Evolutionary conservation across 768 basidiomycete genomes (phyloP).

Genomic region (Xerocomus brunneocitrinus): DNA sequence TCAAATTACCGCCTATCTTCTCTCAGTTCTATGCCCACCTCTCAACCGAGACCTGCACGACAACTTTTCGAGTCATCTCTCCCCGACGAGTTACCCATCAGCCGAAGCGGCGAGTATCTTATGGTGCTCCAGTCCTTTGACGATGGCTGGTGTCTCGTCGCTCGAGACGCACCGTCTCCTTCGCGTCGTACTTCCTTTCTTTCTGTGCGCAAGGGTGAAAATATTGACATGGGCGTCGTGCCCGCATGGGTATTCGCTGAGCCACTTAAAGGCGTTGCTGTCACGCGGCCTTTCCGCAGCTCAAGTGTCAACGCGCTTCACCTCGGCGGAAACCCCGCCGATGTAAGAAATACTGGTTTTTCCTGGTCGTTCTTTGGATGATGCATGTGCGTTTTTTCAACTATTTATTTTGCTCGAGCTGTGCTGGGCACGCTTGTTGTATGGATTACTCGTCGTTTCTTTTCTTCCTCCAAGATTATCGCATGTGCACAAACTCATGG

Average conservation of each 20-base stretch:
- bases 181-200: conserved; percentile 35
- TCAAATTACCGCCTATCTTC: conserved; percentile 10
- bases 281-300: conserved; percentile 61
- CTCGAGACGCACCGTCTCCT: conserved; percentile 42
- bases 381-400: background rate
- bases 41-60: conserved; percentile 49
- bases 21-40: conserved; percentile 23
- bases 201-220: conserved; percentile 24
- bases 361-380: conserved; percentile 67
- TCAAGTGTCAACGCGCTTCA: conserved; percentile 48
- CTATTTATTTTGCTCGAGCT: background rate
- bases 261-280: conserved; percentile 52
- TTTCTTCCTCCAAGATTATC: background rate
- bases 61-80: conserved; percentile 67
- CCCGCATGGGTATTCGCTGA: conserved; percentile 77
- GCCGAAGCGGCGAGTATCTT: conserved; percentile 52
- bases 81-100: conserved; percentile 65
- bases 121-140: conserved; percentile 64
- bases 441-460: background rate
- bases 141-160: conserved; percentile 78
- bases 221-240: conserved; percentile 65
- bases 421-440: background rate
- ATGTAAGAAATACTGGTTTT: conserved; percentile 45
- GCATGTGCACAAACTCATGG: background rate
- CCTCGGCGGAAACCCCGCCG: conserved; percentile 34